Percentiles rank a stretch among this genome's conserved stretches.
These are phyloP conservation scores for Achaetomiella virescens DNA, from an alignment of 495 filamentous ascomycete genomes.

Conservation along the genomic window DNA sequence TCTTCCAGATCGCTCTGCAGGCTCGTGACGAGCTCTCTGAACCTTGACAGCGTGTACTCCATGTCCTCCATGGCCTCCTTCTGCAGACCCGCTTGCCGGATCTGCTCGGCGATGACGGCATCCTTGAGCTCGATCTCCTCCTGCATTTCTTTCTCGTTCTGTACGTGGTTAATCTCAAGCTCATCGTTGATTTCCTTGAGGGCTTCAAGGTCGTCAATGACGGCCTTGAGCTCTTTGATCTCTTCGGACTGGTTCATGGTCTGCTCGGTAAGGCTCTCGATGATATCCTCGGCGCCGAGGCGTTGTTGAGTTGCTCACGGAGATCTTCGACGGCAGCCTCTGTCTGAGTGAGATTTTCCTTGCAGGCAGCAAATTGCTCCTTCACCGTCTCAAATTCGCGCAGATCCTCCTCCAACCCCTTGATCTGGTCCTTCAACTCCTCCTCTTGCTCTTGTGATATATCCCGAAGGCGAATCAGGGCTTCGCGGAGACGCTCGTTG, in stretches of 20 bases:
- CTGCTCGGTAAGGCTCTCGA: conserved; percentile 81
- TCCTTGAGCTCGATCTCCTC: conserved; percentile 86
- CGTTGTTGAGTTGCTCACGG: conserved; percentile 82
- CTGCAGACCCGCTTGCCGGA: conserved; percentile 55
- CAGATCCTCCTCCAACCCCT: conserved; percentile 70
- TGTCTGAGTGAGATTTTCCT: conserved; percentile 62
- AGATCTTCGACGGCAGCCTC: conserved; percentile 81
- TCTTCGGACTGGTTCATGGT: conserved; percentile 76
- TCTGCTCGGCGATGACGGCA: conserved; percentile 67
- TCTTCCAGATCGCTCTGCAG: conserved; percentile 86
- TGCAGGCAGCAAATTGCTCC: conserved; percentile 60
- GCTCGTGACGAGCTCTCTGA: conserved; percentile 79
- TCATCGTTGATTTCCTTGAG: conserved; percentile 92
- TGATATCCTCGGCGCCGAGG: conserved; percentile 86
- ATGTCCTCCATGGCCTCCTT: conserved; percentile 76
- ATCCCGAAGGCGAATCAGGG: conserved; percentile 76
- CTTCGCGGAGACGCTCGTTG: conserved; percentile 83
- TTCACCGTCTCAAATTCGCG: conserved; percentile 66
- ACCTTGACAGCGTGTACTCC: conserved; percentile 82
- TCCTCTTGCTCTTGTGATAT: conserved; percentile 78
- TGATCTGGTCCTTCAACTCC: conserved; percentile 71
- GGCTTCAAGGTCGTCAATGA: conserved; percentile 77
- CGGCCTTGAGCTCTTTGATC: conserved; percentile 71
- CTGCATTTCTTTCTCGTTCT: conserved; percentile 89
- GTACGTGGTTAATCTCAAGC: conserved; percentile 84